phyloP scores from a whole-genome alignment of 225 moss, liverwort and hornwort genomes.

The Anthoceros angustus region DNA sequence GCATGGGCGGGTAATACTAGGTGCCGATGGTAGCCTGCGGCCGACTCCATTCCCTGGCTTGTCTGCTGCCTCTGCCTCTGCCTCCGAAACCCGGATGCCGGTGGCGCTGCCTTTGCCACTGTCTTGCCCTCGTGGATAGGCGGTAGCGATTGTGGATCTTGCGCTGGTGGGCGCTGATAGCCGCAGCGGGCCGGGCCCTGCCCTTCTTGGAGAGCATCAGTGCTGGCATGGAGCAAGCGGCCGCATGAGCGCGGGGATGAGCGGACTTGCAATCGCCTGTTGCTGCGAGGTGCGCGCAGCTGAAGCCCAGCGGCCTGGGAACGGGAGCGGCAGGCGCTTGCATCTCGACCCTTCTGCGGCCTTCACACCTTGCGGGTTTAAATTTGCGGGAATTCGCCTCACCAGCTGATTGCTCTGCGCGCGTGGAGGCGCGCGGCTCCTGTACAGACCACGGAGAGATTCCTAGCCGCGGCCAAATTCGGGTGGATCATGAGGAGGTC shows the following conservation, averaged over 20 bases:
- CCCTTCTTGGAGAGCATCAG: not conserved
- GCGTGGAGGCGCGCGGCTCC: conserved; percentile 1
- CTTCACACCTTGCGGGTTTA: too few species aligned
- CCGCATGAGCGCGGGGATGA: conserved; percentile 1
- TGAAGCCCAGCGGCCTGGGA: not conserved
- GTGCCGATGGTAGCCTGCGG: too few species aligned
- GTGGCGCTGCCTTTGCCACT: too few species aligned
- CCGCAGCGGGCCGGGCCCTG: not conserved
- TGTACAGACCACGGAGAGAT: conserved; percentile 3
- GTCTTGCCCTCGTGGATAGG: too few species aligned
- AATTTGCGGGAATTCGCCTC: not conserved
- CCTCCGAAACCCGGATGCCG: too few species aligned
- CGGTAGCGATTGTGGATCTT: conserved; percentile 3
- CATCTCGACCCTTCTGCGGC: not conserved
- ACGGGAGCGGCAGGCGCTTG: not conserved
- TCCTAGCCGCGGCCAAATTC: not conserved
- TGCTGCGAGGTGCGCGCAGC: not conserved
- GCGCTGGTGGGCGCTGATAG: not conserved
- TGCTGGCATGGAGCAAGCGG: not conserved
- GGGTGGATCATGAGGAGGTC: conserved; percentile 5
- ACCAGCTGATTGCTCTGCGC: not conserved
- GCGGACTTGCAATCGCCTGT: not conserved
- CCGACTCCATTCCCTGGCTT: too few species aligned
- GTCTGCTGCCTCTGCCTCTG: too few species aligned
- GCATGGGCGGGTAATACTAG: too few species aligned